Evolutionary conservation across 495 filamentous ascomycete genomes (phyloP).

Genomic region (Staphylotrichum longicolle): DNA sequence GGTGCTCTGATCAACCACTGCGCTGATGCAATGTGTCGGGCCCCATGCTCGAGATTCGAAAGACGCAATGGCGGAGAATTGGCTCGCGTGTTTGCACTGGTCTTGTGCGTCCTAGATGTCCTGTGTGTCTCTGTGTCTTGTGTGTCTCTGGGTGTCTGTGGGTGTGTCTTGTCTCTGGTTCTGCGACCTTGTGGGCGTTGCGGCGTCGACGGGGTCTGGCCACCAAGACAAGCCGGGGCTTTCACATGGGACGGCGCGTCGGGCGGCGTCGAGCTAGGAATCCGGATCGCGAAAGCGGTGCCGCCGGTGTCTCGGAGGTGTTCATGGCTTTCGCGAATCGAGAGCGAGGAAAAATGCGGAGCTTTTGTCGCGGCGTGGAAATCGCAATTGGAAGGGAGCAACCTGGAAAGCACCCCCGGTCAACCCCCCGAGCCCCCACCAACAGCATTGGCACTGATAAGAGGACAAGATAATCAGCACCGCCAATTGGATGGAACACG

Average conservation of each 20-base stretch:
- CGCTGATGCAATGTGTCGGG: slow-evolving; percentile 16
- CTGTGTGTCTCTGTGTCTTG: neutral
- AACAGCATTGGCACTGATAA: too few species aligned
- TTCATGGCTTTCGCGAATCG: slow-evolving; percentile 4
- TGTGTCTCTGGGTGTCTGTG: neutral
- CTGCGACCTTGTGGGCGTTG: neutral
- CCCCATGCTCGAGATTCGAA: slow-evolving; percentile 15
- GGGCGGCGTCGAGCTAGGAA: slow-evolving; percentile 2
- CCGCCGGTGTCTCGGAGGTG: slow-evolving; percentile 13
- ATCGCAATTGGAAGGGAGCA: too few species aligned
- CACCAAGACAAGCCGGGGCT: slow-evolving; percentile 6
- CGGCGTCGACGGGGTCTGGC: neutral
- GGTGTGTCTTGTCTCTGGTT: slow-evolving; percentile 3
- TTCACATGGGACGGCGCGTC: slow-evolving; percentile 11
- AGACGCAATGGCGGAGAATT: too few species aligned
- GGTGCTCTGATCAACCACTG: slow-evolving; percentile 16
- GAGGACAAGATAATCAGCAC: too few species aligned
- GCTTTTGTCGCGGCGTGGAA: neutral
- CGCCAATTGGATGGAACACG: too few species aligned
- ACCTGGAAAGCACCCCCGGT: neutral
- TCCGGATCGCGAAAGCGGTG: slow-evolving; percentile 4
- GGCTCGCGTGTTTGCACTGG: too few species aligned
- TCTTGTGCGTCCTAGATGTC: too few species aligned
- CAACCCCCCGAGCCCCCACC: too few species aligned
- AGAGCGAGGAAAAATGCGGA: neutral